Conservation (phyloP, 495 filamentous ascomycete genomes). For the Trypethelium eluteriae region DNA sequence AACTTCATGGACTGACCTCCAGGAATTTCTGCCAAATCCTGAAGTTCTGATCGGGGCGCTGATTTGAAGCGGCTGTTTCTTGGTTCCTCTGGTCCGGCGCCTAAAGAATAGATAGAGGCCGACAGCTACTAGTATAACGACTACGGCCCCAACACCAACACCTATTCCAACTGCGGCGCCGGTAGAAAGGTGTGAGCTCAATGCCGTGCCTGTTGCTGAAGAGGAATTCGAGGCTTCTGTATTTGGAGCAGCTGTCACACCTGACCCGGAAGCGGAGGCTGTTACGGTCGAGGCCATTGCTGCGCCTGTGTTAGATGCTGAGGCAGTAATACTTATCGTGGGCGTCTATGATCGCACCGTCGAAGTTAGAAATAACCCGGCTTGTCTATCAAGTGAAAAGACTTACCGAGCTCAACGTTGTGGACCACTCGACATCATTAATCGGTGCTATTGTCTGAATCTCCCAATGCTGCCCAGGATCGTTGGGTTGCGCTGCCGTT, state of each 20-base stretch:
- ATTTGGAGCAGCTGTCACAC: neutral
- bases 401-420: slow-evolving; percentile 2
- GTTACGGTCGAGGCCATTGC: neutral
- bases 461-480: slow-evolving; percentile 9
- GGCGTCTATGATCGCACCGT: neutral
- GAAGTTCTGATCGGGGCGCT: neutral
- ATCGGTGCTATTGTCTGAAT: neutral
- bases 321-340: neutral
- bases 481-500: neutral
- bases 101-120: neutral
- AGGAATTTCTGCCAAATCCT: neutral
- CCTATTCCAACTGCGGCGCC: neutral
- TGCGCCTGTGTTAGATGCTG: neutral
- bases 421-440: slow-evolving; percentile 1
- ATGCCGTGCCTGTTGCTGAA: neutral
- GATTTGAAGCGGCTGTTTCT: neutral
- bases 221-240: neutral
- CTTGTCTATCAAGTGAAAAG: neutral
- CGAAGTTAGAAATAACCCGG: neutral
- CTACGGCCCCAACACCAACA: neutral
- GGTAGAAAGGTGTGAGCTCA: neutral
- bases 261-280: neutral
- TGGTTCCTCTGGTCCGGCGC: neutral
- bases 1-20: neutral
- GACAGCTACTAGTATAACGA: neutral